phyloP scores from a whole-genome alignment of 192 early-diverging fungal species.

The Umbelopsis sp. region DNA sequence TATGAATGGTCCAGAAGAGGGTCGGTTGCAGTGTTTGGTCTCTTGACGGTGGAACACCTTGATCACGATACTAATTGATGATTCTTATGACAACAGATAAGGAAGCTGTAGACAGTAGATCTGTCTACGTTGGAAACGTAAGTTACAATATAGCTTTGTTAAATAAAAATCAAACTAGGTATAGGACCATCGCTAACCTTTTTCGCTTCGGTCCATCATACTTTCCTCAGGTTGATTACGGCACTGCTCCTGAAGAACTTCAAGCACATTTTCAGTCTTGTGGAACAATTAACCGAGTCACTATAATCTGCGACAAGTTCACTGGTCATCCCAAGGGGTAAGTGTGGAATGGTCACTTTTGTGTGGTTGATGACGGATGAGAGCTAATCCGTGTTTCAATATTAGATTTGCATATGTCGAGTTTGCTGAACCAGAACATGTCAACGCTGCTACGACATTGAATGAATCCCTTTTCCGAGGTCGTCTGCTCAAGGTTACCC shows the following conservation, averaged over 20 bases:
- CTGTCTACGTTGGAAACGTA: conserved; percentile 94
- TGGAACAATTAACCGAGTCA: conserved; percentile 95
- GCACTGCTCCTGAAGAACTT: conserved; percentile 90
- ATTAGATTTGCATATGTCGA: conserved; percentile 90
- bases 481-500: conserved; percentile 79
- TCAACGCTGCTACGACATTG: conserved; percentile 81
- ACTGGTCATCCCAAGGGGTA: conserved; percentile 88
- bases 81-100: conserved; percentile 43
- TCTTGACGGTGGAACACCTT: background rate
- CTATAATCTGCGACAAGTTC: conserved; percentile 92
- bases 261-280: conserved; percentile 94
- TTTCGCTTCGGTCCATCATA: background rate
- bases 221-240: conserved; percentile 80
- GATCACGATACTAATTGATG: background rate
- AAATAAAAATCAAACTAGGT: background rate
- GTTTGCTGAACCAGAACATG: conserved; percentile 83
- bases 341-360: too few relatives aligned
- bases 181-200: too few relatives aligned
- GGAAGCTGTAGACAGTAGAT: conserved; percentile 81
- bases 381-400: background rate
- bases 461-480: conserved; percentile 92
- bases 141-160: background rate
- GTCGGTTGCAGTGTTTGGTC: conserved; percentile 16
- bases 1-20: conserved; percentile 60
- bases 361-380: background rate